These are phyloP conservation scores for Zizania palustris DNA, from an alignment of 202 grass and related monocot species.

Conservation along the genomic window DNA sequence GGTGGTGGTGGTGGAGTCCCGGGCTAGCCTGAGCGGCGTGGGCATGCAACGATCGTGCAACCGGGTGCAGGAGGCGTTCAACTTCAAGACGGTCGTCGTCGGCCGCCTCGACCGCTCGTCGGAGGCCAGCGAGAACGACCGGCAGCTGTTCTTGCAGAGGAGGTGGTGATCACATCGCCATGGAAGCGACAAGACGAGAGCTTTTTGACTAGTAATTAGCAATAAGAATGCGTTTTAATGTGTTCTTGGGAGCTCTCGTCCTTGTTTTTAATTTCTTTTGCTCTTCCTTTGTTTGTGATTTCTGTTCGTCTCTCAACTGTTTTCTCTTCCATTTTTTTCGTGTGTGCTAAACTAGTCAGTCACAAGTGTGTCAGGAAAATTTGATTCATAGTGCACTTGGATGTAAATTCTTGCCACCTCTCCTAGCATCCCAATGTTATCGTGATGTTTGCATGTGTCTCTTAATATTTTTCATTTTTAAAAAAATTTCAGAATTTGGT, in stretches of 20 bases:
- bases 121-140: constrained; percentile 53
- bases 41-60: constrained; percentile 72
- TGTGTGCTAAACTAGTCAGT: constrained; percentile 20
- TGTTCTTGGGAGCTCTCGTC: constrained; percentile 52
- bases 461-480: background rate
- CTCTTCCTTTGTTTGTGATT: constrained; percentile 4
- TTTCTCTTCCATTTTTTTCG: background rate
- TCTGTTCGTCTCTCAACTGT: background rate
- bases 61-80: constrained; percentile 64
- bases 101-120: constrained; percentile 62
- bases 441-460: background rate
- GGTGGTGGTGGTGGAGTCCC: constrained; percentile 59
- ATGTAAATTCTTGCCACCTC: constrained; percentile 52
- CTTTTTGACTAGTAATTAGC: constrained; percentile 49
- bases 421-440: background rate
- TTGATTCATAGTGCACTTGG: constrained; percentile 50
- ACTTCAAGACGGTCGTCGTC: constrained; percentile 75
- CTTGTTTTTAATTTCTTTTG: background rate
- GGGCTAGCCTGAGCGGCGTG: constrained; percentile 68
- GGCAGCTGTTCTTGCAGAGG: constrained; percentile 60
- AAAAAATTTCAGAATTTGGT: background rate
- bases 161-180: constrained; percentile 56
- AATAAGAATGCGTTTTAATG: constrained; percentile 58
- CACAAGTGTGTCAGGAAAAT: constrained; percentile 33
- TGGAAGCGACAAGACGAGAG: constrained; percentile 37